These are phyloP conservation scores for Prunus mongolica DNA, from an alignment of 306 rosid species.

Conservation along the genomic window DNA sequence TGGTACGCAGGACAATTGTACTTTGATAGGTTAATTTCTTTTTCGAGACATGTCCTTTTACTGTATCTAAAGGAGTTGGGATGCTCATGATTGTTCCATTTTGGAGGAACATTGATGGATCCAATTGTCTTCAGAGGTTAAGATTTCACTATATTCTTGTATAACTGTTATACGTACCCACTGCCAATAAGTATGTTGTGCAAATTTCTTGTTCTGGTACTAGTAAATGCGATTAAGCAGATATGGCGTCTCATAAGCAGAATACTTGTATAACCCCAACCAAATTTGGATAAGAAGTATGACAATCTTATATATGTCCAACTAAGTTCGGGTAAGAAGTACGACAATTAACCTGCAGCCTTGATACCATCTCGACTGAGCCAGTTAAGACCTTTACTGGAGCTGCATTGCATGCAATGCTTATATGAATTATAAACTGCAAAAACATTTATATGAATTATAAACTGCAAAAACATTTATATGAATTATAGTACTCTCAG, in stretches of 20 bases:
- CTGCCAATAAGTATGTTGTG: background rate
- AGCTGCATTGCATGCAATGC: background rate
- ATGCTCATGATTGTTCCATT: background rate
- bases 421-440: background rate
- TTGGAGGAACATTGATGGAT: background rate
- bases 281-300: background rate
- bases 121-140: background rate
- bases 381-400: background rate
- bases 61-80: background rate
- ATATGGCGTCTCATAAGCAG: background rate
- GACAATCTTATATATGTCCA: background rate
- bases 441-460: background rate
- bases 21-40: too few relatives aligned
- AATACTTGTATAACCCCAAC: background rate
- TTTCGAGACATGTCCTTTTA: background rate
- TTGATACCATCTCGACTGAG: background rate
- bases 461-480: background rate
- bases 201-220: background rate
- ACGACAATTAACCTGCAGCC: background rate
- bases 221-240: background rate
- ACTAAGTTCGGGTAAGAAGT: background rate
- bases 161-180: background rate
- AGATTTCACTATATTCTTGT: background rate
- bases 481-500: background rate
- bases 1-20: too few relatives aligned